Base-by-base conservation (phyloP, 257 asterid species). In the Rhazya stricta region DNA sequence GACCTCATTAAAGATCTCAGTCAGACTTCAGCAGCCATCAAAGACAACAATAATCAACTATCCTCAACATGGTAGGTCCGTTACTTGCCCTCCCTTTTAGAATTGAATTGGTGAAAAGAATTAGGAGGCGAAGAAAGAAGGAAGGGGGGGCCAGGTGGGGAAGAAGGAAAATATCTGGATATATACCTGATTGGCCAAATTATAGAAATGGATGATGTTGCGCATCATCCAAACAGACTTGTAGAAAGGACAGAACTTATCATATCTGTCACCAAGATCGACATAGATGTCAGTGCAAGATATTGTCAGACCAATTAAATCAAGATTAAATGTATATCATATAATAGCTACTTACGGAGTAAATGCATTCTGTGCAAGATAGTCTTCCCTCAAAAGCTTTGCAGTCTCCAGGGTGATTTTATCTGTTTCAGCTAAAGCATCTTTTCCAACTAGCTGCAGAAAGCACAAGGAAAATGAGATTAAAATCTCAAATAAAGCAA, bases 181-280 rank as follows among this genome's bases (percentile, higher is more conserved):
- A 61, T 69, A 74, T 79, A 92, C 99, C 97, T 94, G 99, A 85
- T 95, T 95, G 79, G 99, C 99, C 94, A 92, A 86, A 79, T 86
- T 89, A 85, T 83, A 92, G 90, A 95, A 95, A 87, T 95, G 96
- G 84, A 95, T 89, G 61, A 95, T 95, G 84, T 95, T 95, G 84
- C 99, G 97, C 99, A 95, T 89, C 99, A 95, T 91, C 99, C 99
- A 95, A 76, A 95, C 98, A 12, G 96, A 92, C 89, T 95, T 95
- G 89, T 95, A 95, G 91, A 95, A 95, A 36, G 99, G 99, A 84
- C 99, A 95, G 79, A 75, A 95, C 74, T 95, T 95, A 75, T 95
- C 99, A 72, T 95, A 92, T 69, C 99, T 95, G 89, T 62, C 62
- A 77, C 69, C 85, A 82, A 69, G 56, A 54, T 39, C 77, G 56